Conservation (phyloP, 108 stramenopile species). For the Pelagomonas calceolata region DNA sequence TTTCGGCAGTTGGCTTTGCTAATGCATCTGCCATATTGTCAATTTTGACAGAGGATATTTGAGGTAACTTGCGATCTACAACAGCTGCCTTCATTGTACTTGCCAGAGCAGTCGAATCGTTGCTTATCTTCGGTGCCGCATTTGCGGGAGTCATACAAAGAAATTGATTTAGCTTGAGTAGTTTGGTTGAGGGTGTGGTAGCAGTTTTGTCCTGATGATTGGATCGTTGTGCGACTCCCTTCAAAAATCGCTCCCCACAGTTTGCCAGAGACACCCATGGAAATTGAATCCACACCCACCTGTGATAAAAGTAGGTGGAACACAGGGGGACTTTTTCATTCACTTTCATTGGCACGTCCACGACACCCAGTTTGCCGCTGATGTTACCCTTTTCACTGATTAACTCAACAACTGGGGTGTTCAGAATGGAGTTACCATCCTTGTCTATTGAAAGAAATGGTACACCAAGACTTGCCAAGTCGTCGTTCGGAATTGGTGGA, state of each 20-base stretch:
- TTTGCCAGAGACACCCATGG: constrained; percentile 41
- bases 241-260: constrained; percentile 25
- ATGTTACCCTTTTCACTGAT: neutral
- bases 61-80: too few relatives aligned
- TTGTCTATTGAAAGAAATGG: constrained; percentile 33
- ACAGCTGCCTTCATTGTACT: too few relatives aligned
- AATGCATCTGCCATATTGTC: too few relatives aligned
- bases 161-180: too few relatives aligned
- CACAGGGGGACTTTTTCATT: constrained; percentile 31
- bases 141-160: too few relatives aligned
- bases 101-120: too few relatives aligned
- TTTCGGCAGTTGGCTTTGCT: too few relatives aligned
- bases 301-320: constrained; percentile 37
- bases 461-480: constrained; percentile 28
- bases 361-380: neutral
- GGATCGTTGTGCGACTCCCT: neutral
- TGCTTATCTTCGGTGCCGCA: too few relatives aligned
- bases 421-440: constrained; percentile 23
- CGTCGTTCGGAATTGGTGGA: constrained; percentile 32
- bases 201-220: too few relatives aligned
- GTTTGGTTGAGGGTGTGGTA: too few relatives aligned
- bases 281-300: constrained; percentile 55
- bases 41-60: too few relatives aligned
- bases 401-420: constrained; percentile 13
- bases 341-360: constrained; percentile 21